A percentile compares a stretch with the other conserved stretches of the same genome.
These are phyloP conservation scores for Novymonas esmeraldas DNA, from an alignment of 208 protist species.

Conservation along the genomic window DNA sequence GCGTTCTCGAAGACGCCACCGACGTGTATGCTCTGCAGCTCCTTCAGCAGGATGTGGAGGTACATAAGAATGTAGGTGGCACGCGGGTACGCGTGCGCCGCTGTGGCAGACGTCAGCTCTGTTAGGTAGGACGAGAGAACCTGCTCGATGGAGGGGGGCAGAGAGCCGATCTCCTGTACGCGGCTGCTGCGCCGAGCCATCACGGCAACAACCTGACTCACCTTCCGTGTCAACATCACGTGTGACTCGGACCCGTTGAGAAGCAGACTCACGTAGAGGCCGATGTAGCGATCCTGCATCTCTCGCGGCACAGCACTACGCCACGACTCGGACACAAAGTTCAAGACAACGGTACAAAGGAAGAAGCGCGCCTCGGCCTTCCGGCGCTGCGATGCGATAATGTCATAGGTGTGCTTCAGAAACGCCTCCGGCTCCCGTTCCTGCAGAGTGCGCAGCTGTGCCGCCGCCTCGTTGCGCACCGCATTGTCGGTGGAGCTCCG, in stretches of 20 bases:
- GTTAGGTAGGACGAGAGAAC: slow-evolving; percentile 38
- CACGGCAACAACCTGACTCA: slow-evolving; percentile 49
- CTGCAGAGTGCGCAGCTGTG: slow-evolving; percentile 63
- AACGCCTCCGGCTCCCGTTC: slow-evolving; percentile 58
- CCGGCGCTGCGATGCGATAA: slow-evolving; percentile 36
- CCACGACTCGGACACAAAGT: slow-evolving; percentile 80
- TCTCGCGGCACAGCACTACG: slow-evolving; percentile 36
- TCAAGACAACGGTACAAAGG: slow-evolving; percentile 46
- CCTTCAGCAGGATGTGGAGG: slow-evolving; percentile 76
- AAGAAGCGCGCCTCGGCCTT: slow-evolving; percentile 66
- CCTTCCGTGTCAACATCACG: slow-evolving; percentile 54
- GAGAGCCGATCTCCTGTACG: slow-evolving; percentile 31
- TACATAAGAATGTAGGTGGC: slow-evolving; percentile 52
- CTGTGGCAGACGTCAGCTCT: slow-evolving; percentile 8
- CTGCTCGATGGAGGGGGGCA: slow-evolving; percentile 46
- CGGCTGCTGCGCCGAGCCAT: slow-evolving; percentile 51
- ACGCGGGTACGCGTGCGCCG: neutral
- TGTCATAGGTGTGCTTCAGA: slow-evolving; percentile 57
- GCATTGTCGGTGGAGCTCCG: slow-evolving; percentile 65
- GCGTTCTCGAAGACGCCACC: slow-evolving; percentile 54
- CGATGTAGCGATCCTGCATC: slow-evolving; percentile 37
- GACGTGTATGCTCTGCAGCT: slow-evolving; percentile 51
- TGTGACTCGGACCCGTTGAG: slow-evolving; percentile 32
- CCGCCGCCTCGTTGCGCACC: slow-evolving; percentile 49
- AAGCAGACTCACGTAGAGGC: slow-evolving; percentile 49